These are phyloP conservation scores for Hemerocallis citrina DNA, from an alignment of 106 monocot genomes.

Conservation along the genomic window DNA sequence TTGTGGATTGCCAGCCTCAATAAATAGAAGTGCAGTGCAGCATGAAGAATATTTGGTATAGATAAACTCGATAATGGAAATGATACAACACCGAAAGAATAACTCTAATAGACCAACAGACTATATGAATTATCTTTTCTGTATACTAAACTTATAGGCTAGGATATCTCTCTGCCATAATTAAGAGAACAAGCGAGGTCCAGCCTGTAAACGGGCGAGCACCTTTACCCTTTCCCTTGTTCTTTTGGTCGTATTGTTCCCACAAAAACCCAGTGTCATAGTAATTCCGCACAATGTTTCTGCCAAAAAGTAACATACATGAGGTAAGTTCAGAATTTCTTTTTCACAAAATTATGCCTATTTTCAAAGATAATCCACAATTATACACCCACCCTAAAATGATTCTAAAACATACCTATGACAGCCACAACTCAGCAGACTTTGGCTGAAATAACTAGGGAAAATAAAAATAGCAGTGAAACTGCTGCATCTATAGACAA, in stretches of 20 bases:
- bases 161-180: slow-evolving; percentile 83
- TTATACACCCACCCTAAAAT: background rate
- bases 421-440: too few species aligned
- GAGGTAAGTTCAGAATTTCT: background rate
- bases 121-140: too few species aligned
- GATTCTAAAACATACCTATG: background rate
- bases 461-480: too few species aligned
- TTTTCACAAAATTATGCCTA: background rate
- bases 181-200: slow-evolving; percentile 83
- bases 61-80: too few species aligned
- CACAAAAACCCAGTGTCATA: slow-evolving; percentile 75
- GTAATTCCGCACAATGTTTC: slow-evolving; percentile 80
- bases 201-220: slow-evolving; percentile 87
- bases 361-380: background rate
- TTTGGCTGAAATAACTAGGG: too few species aligned
- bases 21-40: too few species aligned
- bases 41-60: too few species aligned
- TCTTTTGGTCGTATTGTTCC: slow-evolving; percentile 91
- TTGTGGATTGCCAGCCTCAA: too few species aligned
- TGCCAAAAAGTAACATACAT: slow-evolving; percentile 15
- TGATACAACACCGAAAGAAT: too few species aligned
- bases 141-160: slow-evolving; percentile 26
- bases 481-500: too few species aligned
- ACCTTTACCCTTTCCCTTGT: slow-evolving; percentile 82
- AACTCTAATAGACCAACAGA: too few species aligned